phyloP scores from a whole-genome alignment of 139 green algal species.

The Haematococcus sp. region DNA sequence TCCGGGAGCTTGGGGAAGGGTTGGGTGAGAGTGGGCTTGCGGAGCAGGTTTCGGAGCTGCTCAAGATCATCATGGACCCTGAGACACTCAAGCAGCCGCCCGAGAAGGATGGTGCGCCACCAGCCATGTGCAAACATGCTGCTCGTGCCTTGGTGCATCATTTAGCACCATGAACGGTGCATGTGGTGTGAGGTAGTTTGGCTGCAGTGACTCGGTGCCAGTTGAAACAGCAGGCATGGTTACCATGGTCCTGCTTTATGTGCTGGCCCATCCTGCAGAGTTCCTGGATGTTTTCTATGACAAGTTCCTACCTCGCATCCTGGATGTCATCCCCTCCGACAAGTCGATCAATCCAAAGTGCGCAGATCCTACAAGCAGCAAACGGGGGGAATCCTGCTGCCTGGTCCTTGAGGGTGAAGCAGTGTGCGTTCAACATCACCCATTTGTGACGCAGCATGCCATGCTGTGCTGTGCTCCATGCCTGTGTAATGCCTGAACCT shows the following conservation, averaged over 20 bases:
- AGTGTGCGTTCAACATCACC: too few relatives aligned
- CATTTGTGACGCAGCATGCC: too few relatives aligned
- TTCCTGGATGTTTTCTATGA: conserved; percentile 98
- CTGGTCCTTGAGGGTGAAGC: too few relatives aligned
- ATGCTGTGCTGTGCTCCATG: too few relatives aligned
- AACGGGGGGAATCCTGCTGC: too few relatives aligned
- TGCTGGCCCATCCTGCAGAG: conserved; percentile 11
- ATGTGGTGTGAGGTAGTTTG: too few relatives aligned
- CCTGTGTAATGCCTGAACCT: too few relatives aligned
- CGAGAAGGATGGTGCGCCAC: conserved; percentile 68
- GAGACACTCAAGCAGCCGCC: conserved; percentile 75
- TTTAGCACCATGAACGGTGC: too few relatives aligned
- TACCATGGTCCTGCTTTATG: not conserved
- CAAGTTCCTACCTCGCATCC: conserved; percentile 23
- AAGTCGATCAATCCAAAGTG: conserved; percentile 19
- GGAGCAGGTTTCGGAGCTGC: conserved; percentile 76
- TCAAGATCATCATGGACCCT: conserved; percentile 77
- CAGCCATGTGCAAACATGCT: not conserved
- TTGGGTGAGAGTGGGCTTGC: conserved; percentile 66
- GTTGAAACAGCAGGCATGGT: too few relatives aligned
- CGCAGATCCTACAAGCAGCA: too few relatives aligned
- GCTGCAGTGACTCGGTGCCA: too few relatives aligned
- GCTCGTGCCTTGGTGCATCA: not conserved
- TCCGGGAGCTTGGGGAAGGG: conserved; percentile 47
- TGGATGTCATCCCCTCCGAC: conserved; percentile 16